Base-by-base conservation (phyloP, 768 basidiomycete genomes). In the Xerocomus potaroensis region DNA sequence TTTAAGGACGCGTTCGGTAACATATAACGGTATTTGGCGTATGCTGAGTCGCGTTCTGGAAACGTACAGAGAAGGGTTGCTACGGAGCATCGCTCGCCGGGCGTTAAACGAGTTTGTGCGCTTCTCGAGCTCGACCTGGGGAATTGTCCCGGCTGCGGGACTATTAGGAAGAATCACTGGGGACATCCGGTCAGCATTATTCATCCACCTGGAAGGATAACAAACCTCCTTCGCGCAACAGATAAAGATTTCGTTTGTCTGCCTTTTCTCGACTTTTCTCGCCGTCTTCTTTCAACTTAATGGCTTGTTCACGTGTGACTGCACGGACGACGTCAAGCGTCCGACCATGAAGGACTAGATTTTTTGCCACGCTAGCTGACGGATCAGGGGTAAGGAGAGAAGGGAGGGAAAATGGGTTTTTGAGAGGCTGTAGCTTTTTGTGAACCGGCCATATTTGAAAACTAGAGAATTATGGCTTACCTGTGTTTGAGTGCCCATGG, bases 341-440 rank as follows among this genome's bases (percentile, higher is more conserved):
- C 16, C 95, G 79, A 6, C 95, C 96, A 54, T 96, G 91, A 4
- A 99, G 64, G 0, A 95, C 93, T 14, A 99, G 72, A 52, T 77
- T 84, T 48, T 84, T 80, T 0, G 92, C 91, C 0, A 90, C 69
- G 12, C 83, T 77, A 0, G 91, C 84, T 0, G 91, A 93, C 0
- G 95, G 95, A 68, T 99, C 96, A 14, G 90, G 87, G 5, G 92
- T 94, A 4, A 99, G 78, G 26, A 99, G 82, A 0, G 95, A 95
- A 9, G 88, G 86, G 8, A 91, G 67, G 8, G 79, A 79, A 66
- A 95, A 96, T 2, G 92, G 92, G 59, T 95, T 92, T 64, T 84
- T 87, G 63, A 80, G 79, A 35, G 72, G 71, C 78, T 84, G 47
- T 41, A 12, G 47, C 5, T 24, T 40, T 8, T 36, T 29, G n/a